Evolutionary conservation across 192 early-diverging fungal species (phyloP).

Genomic region (Coemansia javaensis): DNA sequence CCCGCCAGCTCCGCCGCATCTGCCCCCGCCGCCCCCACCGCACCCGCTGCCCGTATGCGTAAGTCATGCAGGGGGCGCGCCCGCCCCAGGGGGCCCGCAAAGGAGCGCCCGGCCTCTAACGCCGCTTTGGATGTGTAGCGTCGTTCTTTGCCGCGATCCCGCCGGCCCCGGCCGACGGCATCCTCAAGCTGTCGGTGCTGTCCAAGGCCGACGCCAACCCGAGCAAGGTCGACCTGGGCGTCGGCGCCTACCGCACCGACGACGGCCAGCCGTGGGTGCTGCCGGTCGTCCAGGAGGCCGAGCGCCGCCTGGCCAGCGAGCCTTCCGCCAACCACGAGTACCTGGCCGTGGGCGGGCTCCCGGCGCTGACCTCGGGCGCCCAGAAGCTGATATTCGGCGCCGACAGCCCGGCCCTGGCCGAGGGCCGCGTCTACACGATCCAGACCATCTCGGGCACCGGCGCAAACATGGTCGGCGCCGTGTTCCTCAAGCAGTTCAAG

Average conservation of each 20-base stretch:
- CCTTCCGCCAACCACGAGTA: conserved; percentile 87
- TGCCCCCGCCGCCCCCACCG: no score
- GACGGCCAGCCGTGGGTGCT: conserved; percentile 92
- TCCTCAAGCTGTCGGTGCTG: conserved; percentile 80
- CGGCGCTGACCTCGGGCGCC: conserved; percentile 74
- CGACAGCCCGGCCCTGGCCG: conserved; percentile 63
- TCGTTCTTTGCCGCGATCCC: conserved; percentile 38
- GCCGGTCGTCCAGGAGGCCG: conserved; percentile 90
- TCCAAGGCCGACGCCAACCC: conserved; percentile 76
- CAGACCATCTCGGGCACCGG: conserved; percentile 97
- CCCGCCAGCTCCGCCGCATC: no score
- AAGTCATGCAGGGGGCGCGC: no score
- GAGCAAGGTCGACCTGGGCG: conserved; percentile 88
- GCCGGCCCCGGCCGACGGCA: conserved; percentile 79
- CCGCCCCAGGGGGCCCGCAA: no score
- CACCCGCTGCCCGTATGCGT: no score
- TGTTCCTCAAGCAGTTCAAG: conserved; percentile 71
- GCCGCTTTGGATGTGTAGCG: conserved; percentile 2
- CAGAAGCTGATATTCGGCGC: conserved; percentile 77
- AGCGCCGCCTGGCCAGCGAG: conserved; percentile 66
- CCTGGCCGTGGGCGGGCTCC: conserved; percentile 78
- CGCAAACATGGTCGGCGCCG: conserved; percentile 78
- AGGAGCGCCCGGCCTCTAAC: background rate
- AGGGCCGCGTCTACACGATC: conserved; percentile 65
- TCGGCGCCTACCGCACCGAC: conserved; percentile 93